Percentiles rank a stretch among this genome's conserved stretches.
Evolutionary conservation across 2,329 filamentous ascomycete genomes (phyloP).

Genomic region (Aureobasidium vineae): DNA sequence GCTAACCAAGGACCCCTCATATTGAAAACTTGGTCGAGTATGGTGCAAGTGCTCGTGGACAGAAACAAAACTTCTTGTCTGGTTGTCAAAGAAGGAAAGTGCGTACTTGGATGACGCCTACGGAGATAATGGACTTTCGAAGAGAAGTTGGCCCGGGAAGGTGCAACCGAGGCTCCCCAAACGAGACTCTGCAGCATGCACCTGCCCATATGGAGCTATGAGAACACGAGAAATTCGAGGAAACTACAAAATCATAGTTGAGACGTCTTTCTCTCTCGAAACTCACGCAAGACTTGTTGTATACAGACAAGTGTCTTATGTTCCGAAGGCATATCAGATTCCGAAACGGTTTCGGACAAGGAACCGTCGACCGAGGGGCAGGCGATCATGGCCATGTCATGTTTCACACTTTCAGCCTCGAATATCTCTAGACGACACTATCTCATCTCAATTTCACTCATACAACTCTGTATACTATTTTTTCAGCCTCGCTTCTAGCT

Average conservation of each 20-base stretch:
- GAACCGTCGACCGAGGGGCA: background rate
- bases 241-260: background rate
- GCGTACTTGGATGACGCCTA: background rate
- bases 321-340: background rate
- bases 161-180: background rate
- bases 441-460: background rate
- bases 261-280: background rate
- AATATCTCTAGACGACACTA: background rate
- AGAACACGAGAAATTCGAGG: background rate
- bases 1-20: constrained; percentile 25
- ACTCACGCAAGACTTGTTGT: background rate
- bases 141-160: background rate
- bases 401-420: constrained; percentile 28
- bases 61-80: background rate
- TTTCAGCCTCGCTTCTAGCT: background rate
- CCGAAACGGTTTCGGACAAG: background rate
- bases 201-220: background rate
- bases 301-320: background rate
- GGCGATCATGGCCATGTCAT: background rate
- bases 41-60: background rate
- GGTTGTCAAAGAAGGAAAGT: background rate
- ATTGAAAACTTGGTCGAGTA: background rate
- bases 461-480: background rate
- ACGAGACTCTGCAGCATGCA: background rate
- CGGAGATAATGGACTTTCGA: constrained; percentile 11